Conservation (phyloP, 192 early-diverging fungal species). For the Geranomyces variabilis region DNA sequence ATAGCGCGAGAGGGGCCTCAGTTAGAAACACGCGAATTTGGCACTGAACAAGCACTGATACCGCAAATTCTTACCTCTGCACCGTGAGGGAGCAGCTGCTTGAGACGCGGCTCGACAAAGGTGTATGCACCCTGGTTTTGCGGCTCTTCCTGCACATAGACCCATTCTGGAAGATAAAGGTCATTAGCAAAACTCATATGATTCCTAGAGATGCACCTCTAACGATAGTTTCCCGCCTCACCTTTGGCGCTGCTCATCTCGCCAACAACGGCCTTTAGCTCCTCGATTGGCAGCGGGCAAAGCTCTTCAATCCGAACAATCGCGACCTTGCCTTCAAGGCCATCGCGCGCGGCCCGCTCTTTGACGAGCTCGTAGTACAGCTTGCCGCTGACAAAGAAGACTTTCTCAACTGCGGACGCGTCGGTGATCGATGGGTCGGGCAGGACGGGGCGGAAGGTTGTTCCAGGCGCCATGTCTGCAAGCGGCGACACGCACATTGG, state of each 20-base stretch:
- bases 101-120: constrained; percentile 85
- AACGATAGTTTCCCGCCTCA: neutral
- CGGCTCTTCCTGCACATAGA: constrained; percentile 80
- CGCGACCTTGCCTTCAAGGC: constrained; percentile 63
- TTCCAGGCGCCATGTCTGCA: constrained; percentile 82
- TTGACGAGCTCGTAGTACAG: constrained; percentile 91
- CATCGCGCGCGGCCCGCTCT: constrained; percentile 65
- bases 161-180: constrained; percentile 35
- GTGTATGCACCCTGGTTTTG: constrained; percentile 90
- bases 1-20: too few relatives aligned
- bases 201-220: neutral
- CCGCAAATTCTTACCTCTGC: constrained; percentile 20
- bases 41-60: neutral
- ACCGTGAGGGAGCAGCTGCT: constrained; percentile 68
- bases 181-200: too few relatives aligned
- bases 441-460: constrained; percentile 82
- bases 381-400: constrained; percentile 91
- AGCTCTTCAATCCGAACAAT: constrained; percentile 91
- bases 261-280: constrained; percentile 68
- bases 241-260: constrained; percentile 11
- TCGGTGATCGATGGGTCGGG: constrained; percentile 56
- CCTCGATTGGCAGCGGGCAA: constrained; percentile 82
- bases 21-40: neutral
- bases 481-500: constrained; percentile 69
- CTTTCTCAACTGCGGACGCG: constrained; percentile 54